Conservation (phyloP, 257 asterid genomes). For the Ballota nigra region DNA sequence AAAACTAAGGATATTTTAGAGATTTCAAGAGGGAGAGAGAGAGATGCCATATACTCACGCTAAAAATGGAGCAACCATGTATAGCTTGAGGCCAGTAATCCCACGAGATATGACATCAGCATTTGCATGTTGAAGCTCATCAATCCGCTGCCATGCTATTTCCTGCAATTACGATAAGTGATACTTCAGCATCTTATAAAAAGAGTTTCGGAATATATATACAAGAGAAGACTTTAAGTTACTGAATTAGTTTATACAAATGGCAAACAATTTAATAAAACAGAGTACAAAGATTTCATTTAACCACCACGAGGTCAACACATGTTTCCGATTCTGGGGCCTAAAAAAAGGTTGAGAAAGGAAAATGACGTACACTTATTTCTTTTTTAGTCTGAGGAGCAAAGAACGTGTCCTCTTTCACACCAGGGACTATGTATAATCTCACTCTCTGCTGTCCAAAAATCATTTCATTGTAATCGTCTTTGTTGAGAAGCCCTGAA, state of each 20-base stretch:
- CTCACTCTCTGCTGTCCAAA: conserved; percentile 91
- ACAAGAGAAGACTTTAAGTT: neutral
- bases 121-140: conserved; percentile 67
- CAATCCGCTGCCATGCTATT: conserved; percentile 93
- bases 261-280: neutral
- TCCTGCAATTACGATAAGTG: conserved; percentile 43
- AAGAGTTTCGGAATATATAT: neutral
- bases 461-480: conserved; percentile 66
- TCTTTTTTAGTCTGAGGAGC: conserved; percentile 89
- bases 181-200: neutral
- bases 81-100: conserved; percentile 72
- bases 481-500: conserved; percentile 66
- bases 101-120: conserved; percentile 81
- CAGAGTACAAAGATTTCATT: neutral
- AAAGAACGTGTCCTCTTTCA: conserved; percentile 70
- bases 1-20: neutral
- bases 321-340: neutral
- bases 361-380: conserved; percentile 65
- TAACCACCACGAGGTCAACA: neutral
- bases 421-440: conserved; percentile 74
- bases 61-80: conserved; percentile 89
- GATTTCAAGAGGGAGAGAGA: neutral
- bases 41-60: conserved; percentile 44
- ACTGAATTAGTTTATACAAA: neutral
- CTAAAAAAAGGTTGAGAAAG: neutral